Conservation (phyloP, 2,329 filamentous ascomycete genomes). For the Trichoderma harzianum region DNA sequence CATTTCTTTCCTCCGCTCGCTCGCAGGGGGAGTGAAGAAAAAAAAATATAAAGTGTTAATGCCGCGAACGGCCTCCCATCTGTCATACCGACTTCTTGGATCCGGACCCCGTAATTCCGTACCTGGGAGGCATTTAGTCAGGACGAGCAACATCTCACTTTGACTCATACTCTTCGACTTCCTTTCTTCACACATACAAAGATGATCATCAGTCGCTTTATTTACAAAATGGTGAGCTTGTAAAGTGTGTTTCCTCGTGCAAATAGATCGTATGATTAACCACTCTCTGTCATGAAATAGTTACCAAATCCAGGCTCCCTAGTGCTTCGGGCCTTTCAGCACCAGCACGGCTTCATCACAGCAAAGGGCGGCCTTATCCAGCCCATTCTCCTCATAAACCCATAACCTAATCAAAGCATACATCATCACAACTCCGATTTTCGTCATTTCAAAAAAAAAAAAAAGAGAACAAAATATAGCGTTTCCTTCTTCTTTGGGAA, state of each 20-base stretch:
- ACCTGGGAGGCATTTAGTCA: neutral
- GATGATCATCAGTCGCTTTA: neutral
- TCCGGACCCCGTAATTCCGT: neutral
- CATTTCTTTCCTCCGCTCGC: neutral
- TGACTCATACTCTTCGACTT: neutral
- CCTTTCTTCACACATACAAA: neutral
- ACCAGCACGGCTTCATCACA: conserved; percentile 2
- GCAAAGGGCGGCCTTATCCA: neutral
- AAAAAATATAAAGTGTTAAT: neutral
- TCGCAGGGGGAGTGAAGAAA: neutral
- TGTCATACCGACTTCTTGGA: neutral
- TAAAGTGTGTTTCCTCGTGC: neutral
- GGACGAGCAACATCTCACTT: neutral
- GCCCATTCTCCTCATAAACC: neutral
- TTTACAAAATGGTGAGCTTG: neutral
- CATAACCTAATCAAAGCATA: neutral
- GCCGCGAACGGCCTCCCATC: neutral
- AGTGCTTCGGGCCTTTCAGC: neutral
- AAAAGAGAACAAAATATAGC: neutral
- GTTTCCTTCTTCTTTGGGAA: neutral
- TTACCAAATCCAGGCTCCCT: neutral
- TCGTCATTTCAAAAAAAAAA: neutral
- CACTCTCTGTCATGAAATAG: neutral
- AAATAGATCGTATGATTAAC: neutral
- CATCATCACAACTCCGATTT: conserved; percentile 16